Conservation (phyloP, 163 green algal genomes). For the Trebouxia gelatinosa region DNA sequence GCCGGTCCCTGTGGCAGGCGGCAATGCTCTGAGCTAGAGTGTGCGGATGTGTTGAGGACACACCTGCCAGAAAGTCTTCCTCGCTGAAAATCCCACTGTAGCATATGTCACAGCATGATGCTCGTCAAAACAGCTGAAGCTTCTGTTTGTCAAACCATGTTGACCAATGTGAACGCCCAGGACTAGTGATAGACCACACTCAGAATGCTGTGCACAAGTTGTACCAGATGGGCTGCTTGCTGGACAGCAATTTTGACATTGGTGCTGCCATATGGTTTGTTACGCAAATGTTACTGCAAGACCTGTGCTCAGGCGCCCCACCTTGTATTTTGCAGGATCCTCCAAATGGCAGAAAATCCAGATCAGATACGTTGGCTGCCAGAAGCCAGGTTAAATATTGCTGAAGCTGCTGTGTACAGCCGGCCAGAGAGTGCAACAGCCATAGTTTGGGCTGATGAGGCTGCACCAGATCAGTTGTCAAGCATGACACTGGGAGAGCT, state of each 20-base stretch:
- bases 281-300: not conserved
- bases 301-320: not conserved
- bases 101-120: too few species aligned
- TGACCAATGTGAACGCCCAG: not conserved
- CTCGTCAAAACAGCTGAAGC: too few species aligned
- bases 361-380: conserved; percentile 70
- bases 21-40: too few species aligned
- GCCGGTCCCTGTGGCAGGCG: too few species aligned
- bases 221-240: not conserved
- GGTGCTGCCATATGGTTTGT: not conserved
- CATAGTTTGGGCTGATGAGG: conserved; percentile 78
- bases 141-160: not conserved
- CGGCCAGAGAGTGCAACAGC: conserved; percentile 49
- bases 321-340: conserved; percentile 37
- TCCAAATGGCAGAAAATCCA: conserved; percentile 38
- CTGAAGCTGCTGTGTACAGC: conserved; percentile 56
- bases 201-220: not conserved
- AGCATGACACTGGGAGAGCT: conserved; percentile 61
- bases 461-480: conserved; percentile 40
- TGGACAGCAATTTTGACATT: not conserved
- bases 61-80: too few species aligned
- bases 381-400: conserved; percentile 79
- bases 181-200: too few species aligned
- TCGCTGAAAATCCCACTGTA: too few species aligned
- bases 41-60: too few species aligned